Percentiles rank a stretch among this genome's conserved stretches.
phyloP scores from a whole-genome alignment of 2,329 filamentous ascomycete species.

The Ustulina deusta region DNA sequence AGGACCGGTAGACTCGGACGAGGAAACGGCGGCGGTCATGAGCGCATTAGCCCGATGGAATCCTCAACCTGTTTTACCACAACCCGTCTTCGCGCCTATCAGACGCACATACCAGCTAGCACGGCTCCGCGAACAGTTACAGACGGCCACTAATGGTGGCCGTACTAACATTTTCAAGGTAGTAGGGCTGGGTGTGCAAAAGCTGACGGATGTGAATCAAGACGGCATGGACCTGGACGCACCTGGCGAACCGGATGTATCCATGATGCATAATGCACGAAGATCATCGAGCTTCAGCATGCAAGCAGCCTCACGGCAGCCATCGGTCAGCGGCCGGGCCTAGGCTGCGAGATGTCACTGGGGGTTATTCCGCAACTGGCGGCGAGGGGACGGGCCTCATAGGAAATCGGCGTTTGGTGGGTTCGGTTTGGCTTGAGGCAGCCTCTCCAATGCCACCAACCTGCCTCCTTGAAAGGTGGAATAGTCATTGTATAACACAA shows the following conservation, averaged over 20 bases:
- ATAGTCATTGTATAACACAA: slow-evolving; percentile 9
- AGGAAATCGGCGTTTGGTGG: slow-evolving; percentile 4
- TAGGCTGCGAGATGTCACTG: slow-evolving; percentile 47
- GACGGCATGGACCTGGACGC: slow-evolving; percentile 62
- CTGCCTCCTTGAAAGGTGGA: neutral
- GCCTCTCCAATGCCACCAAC: neutral
- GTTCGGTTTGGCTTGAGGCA: neutral
- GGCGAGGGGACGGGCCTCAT: slow-evolving; percentile 1
- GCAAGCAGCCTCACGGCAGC: slow-evolving; percentile 57
- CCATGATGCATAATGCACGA: slow-evolving; percentile 54
- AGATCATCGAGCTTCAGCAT: slow-evolving; percentile 62
- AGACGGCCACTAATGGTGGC: slow-evolving; percentile 74
- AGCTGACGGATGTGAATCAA: slow-evolving; percentile 62
- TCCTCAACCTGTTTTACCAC: slow-evolving; percentile 80
- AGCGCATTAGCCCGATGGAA: slow-evolving; percentile 78
- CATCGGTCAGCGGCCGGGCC: slow-evolving; percentile 62
- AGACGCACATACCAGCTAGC: slow-evolving; percentile 72
- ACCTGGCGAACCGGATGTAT: slow-evolving; percentile 67
- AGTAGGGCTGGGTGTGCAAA: slow-evolving; percentile 67
- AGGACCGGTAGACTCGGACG: slow-evolving; percentile 90
- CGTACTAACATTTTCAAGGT: slow-evolving; percentile 75
- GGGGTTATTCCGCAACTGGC: neutral
- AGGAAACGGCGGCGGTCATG: slow-evolving; percentile 93
- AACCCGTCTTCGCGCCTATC: slow-evolving; percentile 71
- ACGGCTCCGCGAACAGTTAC: slow-evolving; percentile 73